phyloP scores from a whole-genome alignment of 306 rosid species.

The Glycine tomentella region DNA sequence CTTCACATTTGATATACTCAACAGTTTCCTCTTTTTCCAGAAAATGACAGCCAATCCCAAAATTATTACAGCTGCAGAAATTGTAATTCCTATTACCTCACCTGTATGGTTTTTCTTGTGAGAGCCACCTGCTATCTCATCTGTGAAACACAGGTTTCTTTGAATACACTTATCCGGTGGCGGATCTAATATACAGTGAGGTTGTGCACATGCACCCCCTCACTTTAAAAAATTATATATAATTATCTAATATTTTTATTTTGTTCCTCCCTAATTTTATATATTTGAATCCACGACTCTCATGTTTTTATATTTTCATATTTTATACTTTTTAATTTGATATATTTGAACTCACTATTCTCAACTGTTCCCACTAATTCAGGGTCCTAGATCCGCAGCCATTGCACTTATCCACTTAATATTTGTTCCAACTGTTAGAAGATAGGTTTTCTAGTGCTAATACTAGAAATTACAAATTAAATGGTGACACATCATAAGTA shows the following conservation, averaged over 20 bases:
- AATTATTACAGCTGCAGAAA: conserved; percentile 53
- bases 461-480: background rate
- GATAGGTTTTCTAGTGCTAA: background rate
- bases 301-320: too few species aligned
- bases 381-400: too few species aligned
- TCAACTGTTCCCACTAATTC: too few species aligned
- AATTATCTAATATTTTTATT: too few species aligned
- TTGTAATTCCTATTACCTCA: conserved; percentile 47
- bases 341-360: too few species aligned
- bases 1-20: conserved; percentile 17
- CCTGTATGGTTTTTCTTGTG: conserved; percentile 45
- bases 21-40: conserved; percentile 53
- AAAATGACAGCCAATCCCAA: conserved; percentile 50
- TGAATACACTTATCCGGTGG: conserved; percentile 23
- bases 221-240: too few species aligned
- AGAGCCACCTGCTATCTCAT: conserved; percentile 46
- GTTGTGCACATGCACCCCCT: too few species aligned
- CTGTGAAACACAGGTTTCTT: conserved; percentile 40
- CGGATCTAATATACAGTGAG: too few species aligned
- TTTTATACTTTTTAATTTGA: too few species aligned
- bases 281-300: too few species aligned
- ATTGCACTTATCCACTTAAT: background rate
- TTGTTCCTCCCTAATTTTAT: too few species aligned
- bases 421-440: conserved; percentile 12
- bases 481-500: background rate